Evolutionary conservation across 1,284 basidiomycete species (phyloP).

Genomic region (Hypsizygus ulmarius): DNA sequence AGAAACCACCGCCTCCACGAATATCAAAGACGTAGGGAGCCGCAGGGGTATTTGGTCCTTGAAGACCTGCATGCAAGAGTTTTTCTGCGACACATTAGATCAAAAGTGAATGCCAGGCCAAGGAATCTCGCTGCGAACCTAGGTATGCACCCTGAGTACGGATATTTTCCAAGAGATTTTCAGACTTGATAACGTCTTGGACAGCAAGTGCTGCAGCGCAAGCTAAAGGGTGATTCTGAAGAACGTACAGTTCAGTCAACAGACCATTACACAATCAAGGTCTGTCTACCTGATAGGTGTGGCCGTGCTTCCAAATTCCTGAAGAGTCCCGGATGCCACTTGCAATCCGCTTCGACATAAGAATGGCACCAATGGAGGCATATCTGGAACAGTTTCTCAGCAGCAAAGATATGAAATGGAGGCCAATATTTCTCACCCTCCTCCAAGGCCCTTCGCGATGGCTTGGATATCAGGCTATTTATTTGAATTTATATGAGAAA

Average conservation of each 20-base stretch:
- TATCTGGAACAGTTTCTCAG: conserved; percentile 47
- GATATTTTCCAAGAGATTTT: conserved; percentile 69
- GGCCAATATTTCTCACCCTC: conserved; percentile 54
- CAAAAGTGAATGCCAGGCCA: neutral
- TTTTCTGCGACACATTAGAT: conserved; percentile 27
- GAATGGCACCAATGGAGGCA: conserved; percentile 77
- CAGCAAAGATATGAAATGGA: neutral
- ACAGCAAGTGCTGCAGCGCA: conserved; percentile 81
- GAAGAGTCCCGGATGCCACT: conserved; percentile 63
- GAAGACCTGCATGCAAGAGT: conserved; percentile 55
- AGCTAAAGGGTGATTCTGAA: conserved; percentile 66
- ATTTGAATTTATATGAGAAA: conserved; percentile 1
- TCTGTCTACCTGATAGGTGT: conserved; percentile 72
- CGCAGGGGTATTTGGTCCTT: conserved; percentile 50
- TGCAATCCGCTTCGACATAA: conserved; percentile 71
- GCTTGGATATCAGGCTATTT: conserved; percentile 75
- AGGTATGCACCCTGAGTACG: conserved; percentile 63
- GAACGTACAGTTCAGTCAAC: neutral
- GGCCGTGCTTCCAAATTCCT: conserved; percentile 79
- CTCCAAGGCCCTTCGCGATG: conserved; percentile 83
- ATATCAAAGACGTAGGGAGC: conserved; percentile 72
- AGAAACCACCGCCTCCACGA: conserved; percentile 78
- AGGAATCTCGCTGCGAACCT: conserved; percentile 28
- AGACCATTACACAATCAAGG: neutral
- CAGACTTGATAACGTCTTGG: conserved; percentile 65